These are phyloP conservation scores for Hyphopichia burtonii DNA, from an alignment of 1,139 yeast species.

Conservation along the genomic window DNA sequence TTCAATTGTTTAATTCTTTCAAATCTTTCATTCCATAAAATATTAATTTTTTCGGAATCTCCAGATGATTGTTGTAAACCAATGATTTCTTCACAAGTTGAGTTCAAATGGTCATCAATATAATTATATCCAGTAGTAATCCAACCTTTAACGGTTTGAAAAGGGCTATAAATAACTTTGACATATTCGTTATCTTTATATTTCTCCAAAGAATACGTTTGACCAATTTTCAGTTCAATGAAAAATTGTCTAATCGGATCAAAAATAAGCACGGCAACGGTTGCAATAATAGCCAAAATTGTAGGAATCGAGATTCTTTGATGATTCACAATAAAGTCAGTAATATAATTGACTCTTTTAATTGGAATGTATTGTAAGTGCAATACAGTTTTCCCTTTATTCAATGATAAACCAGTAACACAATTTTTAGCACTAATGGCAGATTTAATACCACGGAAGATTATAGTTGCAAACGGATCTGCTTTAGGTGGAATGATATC, in stretches of 20 bases:
- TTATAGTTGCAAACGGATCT: constrained; percentile 48
- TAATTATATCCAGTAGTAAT: constrained; percentile 28
- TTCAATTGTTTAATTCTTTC: constrained; percentile 67
- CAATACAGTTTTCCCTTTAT: constrained; percentile 52
- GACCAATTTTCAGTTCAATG: constrained; percentile 70
- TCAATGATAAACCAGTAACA: constrained; percentile 69
- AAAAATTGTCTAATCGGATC: constrained; percentile 90
- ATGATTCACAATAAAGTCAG: constrained; percentile 66
- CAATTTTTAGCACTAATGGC: constrained; percentile 91
- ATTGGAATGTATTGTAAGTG: constrained; percentile 73
- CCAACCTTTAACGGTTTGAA: constrained; percentile 21
- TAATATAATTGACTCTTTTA: constrained; percentile 49
- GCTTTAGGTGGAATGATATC: constrained; percentile 59
- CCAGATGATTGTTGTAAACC: constrained; percentile 8
- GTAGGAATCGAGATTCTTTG: constrained; percentile 75
- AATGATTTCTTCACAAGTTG: constrained; percentile 12
- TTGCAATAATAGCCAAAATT: constrained; percentile 51
- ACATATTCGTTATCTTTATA: constrained; percentile 32
- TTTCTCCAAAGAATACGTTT: constrained; percentile 34
- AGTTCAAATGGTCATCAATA: constrained; percentile 20
- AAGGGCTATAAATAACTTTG: constrained; percentile 27
- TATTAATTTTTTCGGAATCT: constrained; percentile 27
- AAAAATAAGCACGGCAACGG: constrained; percentile 78
- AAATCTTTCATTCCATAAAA: constrained; percentile 69
- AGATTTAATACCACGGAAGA: constrained; percentile 56